Percentiles rank a stretch among this genome's conserved stretches.
Conservation (phyloP, 192 early-diverging fungal genomes). For the Lobosporangium transversale region DNA sequence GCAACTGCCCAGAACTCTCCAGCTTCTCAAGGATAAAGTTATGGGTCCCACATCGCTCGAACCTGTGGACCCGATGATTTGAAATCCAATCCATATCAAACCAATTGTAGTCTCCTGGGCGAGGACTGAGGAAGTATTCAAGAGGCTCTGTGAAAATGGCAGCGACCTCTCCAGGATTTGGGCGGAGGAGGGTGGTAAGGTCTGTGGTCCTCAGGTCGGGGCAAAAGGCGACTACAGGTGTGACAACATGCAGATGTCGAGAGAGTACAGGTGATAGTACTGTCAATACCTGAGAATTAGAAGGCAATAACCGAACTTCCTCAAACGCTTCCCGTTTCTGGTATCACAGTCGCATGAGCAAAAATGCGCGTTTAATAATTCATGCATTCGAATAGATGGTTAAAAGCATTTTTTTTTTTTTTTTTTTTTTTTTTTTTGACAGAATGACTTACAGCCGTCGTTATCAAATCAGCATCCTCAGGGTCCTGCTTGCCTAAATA, state of each 20-base stretch:
- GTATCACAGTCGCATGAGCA: neutral
- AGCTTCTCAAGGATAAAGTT: conserved; percentile 10
- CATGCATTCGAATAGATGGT: too few relatives aligned
- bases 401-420: too few relatives aligned
- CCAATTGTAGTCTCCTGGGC: neutral
- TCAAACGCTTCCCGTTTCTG: conserved; percentile 49
- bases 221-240: conserved; percentile 33
- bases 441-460: conserved; percentile 41
- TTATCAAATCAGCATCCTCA: conserved; percentile 27
- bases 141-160: conserved; percentile 35
- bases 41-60: conserved; percentile 17
- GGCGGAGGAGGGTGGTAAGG: conserved; percentile 10
- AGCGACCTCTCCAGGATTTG: conserved; percentile 42
- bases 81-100: conserved; percentile 38
- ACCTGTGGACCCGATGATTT: conserved; percentile 19
- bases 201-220: conserved; percentile 24
- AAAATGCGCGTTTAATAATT: too few relatives aligned
- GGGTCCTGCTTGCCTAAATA: conserved; percentile 35
- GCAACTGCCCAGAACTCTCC: too few relatives aligned
- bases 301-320: conserved; percentile 14
- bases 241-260: conserved; percentile 35
- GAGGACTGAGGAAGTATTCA: conserved; percentile 25
- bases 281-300: conserved; percentile 4
- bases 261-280: conserved; percentile 21
- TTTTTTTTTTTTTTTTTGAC: too few relatives aligned